Conservation (phyloP, 2,329 filamentous ascomycete species). For the Microdochium bolleyi region DNA sequence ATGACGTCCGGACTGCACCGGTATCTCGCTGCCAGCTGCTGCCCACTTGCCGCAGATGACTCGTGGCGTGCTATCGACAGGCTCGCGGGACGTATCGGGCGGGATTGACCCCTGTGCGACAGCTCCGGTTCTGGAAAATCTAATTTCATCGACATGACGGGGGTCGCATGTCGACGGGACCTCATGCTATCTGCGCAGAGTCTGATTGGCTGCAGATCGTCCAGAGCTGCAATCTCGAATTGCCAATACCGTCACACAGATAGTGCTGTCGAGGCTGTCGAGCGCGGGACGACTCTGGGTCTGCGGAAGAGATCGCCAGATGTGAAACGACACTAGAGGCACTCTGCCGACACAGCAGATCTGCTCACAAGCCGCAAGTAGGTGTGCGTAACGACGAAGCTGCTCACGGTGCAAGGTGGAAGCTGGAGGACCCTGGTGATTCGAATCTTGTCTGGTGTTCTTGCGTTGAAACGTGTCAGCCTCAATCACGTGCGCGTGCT, state of each 20-base stretch:
- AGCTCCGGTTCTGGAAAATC: background rate
- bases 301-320: background rate
- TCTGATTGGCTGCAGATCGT: background rate
- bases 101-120: background rate
- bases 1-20: too few relatives aligned
- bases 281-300: background rate
- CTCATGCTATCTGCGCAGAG: background rate
- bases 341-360: background rate
- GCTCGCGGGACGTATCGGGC: background rate
- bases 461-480: too few relatives aligned
- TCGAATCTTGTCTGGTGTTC: too few relatives aligned
- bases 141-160: background rate
- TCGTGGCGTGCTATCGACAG: background rate
- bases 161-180: background rate
- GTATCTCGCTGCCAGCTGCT: too few relatives aligned
- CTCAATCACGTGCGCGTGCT: too few relatives aligned
- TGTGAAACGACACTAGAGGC: background rate
- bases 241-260: too few relatives aligned
- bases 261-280: background rate
- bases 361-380: too few relatives aligned
- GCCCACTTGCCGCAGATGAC: too few relatives aligned
- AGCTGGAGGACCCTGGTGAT: too few relatives aligned
- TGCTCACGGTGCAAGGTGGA: too few relatives aligned
- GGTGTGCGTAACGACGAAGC: too few relatives aligned
- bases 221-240: background rate